Conservation (phyloP, 768 basidiomycete genomes). For the Tylopilus rubrobrunneus region DNA sequence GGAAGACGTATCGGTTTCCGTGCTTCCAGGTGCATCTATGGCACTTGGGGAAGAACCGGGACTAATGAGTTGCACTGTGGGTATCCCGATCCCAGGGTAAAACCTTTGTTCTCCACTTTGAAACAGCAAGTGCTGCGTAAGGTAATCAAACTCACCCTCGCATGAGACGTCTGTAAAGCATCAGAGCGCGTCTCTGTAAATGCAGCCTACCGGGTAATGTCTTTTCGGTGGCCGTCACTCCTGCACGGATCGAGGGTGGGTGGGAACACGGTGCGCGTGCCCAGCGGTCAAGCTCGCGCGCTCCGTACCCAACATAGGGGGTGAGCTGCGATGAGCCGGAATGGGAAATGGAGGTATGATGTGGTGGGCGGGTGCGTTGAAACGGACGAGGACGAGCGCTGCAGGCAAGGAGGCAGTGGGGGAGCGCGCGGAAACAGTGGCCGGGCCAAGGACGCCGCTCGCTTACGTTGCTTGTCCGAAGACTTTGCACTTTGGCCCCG, state of each 20-base stretch:
- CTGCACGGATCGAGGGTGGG: constrained; percentile 81
- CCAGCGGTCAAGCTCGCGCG: no score
- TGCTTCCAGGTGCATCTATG: constrained; percentile 23
- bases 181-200: constrained; percentile 79
- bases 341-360: no score
- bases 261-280: no score
- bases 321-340: no score
- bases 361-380: no score
- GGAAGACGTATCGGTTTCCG: neutral
- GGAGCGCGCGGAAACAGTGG: no score
- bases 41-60: constrained; percentile 17
- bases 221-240: constrained; percentile 74
- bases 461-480: no score
- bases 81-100: constrained; percentile 45
- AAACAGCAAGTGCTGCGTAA: neutral
- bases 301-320: no score
- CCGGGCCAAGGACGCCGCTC: no score
- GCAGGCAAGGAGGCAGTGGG: no score
- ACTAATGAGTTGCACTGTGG: constrained; percentile 35
- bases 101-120: constrained; percentile 35
- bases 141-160: constrained; percentile 52
- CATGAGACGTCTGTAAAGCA: constrained; percentile 88
- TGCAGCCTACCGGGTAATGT: constrained; percentile 85
- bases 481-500: no score
- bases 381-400: no score